These are phyloP conservation scores for Sordariomycetes sp. DNA, from an alignment of 2,329 filamentous ascomycete genomes.

Conservation along the genomic window DNA sequence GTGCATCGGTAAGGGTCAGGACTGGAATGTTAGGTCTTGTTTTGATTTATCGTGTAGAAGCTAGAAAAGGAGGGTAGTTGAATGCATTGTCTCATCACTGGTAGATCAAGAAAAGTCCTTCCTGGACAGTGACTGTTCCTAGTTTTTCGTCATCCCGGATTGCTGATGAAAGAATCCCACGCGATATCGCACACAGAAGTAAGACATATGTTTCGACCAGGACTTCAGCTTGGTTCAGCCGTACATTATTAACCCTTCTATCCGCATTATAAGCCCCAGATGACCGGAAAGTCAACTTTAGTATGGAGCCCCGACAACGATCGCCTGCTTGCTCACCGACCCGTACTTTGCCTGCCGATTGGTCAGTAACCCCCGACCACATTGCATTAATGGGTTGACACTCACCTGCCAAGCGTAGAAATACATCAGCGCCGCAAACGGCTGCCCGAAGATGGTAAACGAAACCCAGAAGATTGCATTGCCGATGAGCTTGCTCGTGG, in stretches of 20 bases:
- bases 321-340: slow-evolving; percentile 48
- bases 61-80: too few relatives aligned
- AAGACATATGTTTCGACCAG: not conserved
- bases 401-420: slow-evolving; percentile 89
- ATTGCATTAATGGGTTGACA: not conserved
- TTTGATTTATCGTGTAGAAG: too few relatives aligned
- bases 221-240: not conserved
- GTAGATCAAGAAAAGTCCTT: too few relatives aligned
- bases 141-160: too few relatives aligned
- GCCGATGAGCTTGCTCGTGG: slow-evolving; percentile 68
- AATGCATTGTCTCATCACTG: too few relatives aligned
- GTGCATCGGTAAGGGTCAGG: not conserved
- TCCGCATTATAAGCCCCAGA: not conserved
- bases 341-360: slow-evolving; percentile 66
- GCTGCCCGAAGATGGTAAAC: slow-evolving; percentile 92
- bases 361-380: not conserved
- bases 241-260: not conserved
- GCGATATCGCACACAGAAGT: not conserved
- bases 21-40: not conserved
- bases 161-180: too few relatives aligned
- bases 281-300: not conserved
- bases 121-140: too few relatives aligned
- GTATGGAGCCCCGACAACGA: slow-evolving; percentile 8
- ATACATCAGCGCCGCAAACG: slow-evolving; percentile 82
- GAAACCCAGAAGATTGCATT: slow-evolving; percentile 96